Evolutionary conservation across 352 stramenopile genomes (phyloP).

Genomic region (Phytopythium cucurbitacearum): DNA sequence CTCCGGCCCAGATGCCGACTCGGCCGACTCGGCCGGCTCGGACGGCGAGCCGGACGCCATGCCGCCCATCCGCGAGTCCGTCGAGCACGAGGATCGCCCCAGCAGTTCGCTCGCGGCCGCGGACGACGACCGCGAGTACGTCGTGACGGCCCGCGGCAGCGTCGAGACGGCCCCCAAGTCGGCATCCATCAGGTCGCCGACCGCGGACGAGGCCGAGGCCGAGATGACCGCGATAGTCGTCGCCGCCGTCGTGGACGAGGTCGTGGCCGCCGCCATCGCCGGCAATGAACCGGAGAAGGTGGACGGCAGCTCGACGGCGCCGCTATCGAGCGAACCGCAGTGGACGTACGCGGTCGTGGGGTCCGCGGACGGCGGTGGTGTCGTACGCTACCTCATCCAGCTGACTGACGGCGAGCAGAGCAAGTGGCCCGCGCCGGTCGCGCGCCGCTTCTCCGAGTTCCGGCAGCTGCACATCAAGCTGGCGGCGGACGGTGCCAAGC

Average conservation of each 20-base stretch:
- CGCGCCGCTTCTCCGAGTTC: constrained; percentile 53
- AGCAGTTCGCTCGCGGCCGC: not conserved
- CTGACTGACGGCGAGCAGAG: constrained; percentile 18
- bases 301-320: constrained; percentile 3
- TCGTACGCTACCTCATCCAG: constrained; percentile 41
- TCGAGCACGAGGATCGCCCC: not conserved
- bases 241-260: not conserved
- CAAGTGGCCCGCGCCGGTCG: constrained; percentile 24
- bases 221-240: not conserved
- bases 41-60: constrained; percentile 4
- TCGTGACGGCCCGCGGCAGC: constrained; percentile 13
- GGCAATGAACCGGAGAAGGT: not conserved
- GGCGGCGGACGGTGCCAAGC: constrained; percentile 19
- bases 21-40: constrained; percentile 3
- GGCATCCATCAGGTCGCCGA: constrained; percentile 1
- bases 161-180: not conserved
- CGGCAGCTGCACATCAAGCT: constrained; percentile 44
- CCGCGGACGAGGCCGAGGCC: constrained; percentile 1
- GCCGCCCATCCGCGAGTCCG: constrained; percentile 4
- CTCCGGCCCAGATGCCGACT: constrained; percentile 7
- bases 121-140: constrained; percentile 6
- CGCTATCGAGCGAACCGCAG: not conserved
- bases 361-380: constrained; percentile 19
- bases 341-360: constrained; percentile 32
- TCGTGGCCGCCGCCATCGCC: not conserved